These are phyloP conservation scores for Claviceps paspali DNA, from an alignment of 2,329 filamentous ascomycete genomes.

Conservation along the genomic window DNA sequence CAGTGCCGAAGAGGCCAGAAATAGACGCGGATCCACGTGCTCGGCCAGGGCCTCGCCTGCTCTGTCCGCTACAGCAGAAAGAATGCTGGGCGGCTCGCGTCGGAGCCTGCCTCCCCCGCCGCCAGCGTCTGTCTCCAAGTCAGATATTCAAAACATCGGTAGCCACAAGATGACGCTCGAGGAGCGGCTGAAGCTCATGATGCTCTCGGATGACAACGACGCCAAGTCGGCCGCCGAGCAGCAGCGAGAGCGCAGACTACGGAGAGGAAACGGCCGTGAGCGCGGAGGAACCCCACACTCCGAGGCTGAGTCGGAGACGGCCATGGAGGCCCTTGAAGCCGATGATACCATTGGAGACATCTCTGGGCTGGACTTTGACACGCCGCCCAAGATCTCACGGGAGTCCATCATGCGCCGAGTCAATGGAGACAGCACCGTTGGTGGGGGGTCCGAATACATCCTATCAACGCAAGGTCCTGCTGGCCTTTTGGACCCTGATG, in stretches of 20 bases:
- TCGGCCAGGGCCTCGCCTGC: conserved; percentile 43
- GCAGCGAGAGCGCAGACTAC: conserved; percentile 54
- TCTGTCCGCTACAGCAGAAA: conserved; percentile 58
- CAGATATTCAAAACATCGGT: conserved; percentile 63
- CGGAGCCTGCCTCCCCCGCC: conserved; percentile 62
- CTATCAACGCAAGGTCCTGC: conserved; percentile 47
- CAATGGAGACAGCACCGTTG: conserved; percentile 45
- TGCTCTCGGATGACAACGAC: conserved; percentile 54
- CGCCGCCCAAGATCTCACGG: conserved; percentile 69
- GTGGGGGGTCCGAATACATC: conserved; percentile 46
- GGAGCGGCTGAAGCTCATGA: conserved; percentile 76
- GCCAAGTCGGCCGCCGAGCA: conserved; percentile 45
- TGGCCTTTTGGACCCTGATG: conserved; percentile 66
- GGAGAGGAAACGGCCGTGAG: conserved; percentile 42
- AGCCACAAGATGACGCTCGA: conserved; percentile 69
- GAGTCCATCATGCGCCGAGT: conserved; percentile 88
- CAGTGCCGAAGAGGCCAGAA: conserved; percentile 30
- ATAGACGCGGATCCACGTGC: conserved; percentile 24
- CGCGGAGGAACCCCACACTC: conserved; percentile 28
- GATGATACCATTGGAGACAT: conserved; percentile 47
- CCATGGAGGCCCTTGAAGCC: conserved; percentile 30
- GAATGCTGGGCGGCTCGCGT: conserved; percentile 48
- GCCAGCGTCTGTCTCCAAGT: conserved; percentile 50
- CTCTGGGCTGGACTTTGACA: conserved; percentile 45
- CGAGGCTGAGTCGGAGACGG: conserved; percentile 20